Base-by-base conservation (phyloP, 805 yeast species). In the Nakazawaea ernobii region DNA sequence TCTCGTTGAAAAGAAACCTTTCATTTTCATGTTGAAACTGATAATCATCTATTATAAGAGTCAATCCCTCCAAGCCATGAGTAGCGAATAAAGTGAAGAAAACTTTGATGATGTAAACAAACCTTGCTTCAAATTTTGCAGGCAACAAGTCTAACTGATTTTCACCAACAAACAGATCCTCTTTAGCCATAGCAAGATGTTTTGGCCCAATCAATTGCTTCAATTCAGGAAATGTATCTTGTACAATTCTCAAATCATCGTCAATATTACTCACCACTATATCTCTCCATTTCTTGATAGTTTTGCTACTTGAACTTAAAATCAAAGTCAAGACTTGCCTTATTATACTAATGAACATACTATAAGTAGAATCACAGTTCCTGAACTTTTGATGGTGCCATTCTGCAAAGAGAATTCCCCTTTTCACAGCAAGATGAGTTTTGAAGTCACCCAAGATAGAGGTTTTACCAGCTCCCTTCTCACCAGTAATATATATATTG, bases 381-480 rank as follows among this genome's bases (percentile, higher is more conserved):
- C 62, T 59, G 44, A 64, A 67, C 26, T 50, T 42, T 54, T 61
- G 42, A 17, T 52, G 41, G 35, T 45, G 50, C 71, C 72, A 68
- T 29, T 50, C 53, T 27, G 62, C 57, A 47, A 57, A 61, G 8
- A 50, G 66, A 61, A 24, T 55, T 58, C 42, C 63, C 62, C 30
- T 60, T 59, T 1, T 67, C 54, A 9, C 67, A 53, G 4, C 74
- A 63, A 2, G 56, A 55, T 6, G 66, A 24, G 43, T 59, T 44
- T 63, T 66, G 39, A 75, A 50, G 28, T 71, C 75, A 28, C 60
- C 59, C 6, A 76, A 55, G 7, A 75, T 49, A 5, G 71, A 58
- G 0, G 76, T 61, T 54, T 74, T 75, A 1, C 82, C 82, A 6
- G 63, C 56, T 2, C 82, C 82, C 1, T 68, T 49, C 3, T 59